Evolutionary conservation across 1,284 basidiomycete genomes (phyloP), one percentile per base, ranked within the genome.

Genomic region (Apiotrichum domesticum): DNA sequence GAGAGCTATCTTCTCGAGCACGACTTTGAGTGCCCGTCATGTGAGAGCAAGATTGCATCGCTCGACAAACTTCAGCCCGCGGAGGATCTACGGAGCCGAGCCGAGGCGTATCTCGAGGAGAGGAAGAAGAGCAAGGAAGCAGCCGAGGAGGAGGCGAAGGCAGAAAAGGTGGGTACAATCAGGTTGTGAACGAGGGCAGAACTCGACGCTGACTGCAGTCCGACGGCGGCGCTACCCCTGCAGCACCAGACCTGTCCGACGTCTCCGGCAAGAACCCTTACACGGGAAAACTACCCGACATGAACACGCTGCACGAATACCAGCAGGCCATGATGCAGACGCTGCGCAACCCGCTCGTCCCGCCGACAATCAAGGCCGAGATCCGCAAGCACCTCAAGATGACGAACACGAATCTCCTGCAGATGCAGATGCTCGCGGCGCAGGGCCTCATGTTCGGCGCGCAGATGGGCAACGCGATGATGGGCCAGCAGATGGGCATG

Each of bases 1-100:
- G 87, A 91, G 74, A 90, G 87, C 42, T 83, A 92, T 76, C 80
- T 97, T 52, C 82, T 94, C 61, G 92, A 96, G 73, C 85, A 90
- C 75, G 91, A 94, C 77, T 95, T 96, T 76, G 80, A 87, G 57
- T 97, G 93, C 76, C 91, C 90, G 11, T 84, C 85, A 59, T 97
- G 94, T 74, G 83, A 85, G 64, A 86, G 86, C 75, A 92, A 88
- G 78, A 84, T 96, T 61, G 80, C 85, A 10, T 89, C 87, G 51
- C 78, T 96, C 66, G 91, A 94, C 79, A 88, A 88, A 73, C 80
- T 97, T 48, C 74, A 83, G 57, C 75, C 84, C 63, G 91, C 96
- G 77, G 87, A 86, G 71, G 85, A 85, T 34, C 83, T 83, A 76
- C 83, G 93, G 55, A 84, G 82, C 52, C 85, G 82, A 66, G 88